A percentile compares a stretch with the other conserved stretches of the same genome.
phyloP scores from a whole-genome alignment of 805 yeast species.

The Lachancea kluyveri region DNA sequence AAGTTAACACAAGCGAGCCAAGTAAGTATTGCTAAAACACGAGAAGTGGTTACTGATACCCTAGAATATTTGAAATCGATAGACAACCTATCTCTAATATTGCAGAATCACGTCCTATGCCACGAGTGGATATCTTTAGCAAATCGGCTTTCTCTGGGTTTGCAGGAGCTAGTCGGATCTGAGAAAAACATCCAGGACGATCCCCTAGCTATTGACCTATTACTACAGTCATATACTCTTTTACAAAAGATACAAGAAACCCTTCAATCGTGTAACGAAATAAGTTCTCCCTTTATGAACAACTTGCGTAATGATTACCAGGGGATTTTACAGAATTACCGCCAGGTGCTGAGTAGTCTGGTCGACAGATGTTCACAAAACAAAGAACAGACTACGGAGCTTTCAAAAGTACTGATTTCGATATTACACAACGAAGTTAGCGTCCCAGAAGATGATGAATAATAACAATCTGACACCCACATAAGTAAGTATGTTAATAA shows the following conservation, averaged over 20 bases:
- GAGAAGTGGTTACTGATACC: constrained; percentile 20
- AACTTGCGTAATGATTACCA: constrained; percentile 27
- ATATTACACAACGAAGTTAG: too few species aligned
- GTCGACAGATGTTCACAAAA: constrained; percentile 21
- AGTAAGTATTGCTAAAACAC: constrained; percentile 18
- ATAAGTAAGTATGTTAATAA: too few species aligned
- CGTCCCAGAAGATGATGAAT: too few species aligned
- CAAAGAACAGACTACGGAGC: constrained; percentile 8
- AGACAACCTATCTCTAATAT: constrained; percentile 16
- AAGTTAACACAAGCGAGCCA: constrained; percentile 17
- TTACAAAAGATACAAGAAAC: constrained; percentile 3
- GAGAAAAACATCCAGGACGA: constrained; percentile 1
- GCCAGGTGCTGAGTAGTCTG: constrained; percentile 23
- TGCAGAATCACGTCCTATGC: constrained; percentile 15
- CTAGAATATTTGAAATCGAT: constrained; percentile 23
- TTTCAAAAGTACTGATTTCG: constrained; percentile 13
- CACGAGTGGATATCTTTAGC: constrained; percentile 15
- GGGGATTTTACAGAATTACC: constrained; percentile 25
- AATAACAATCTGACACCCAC: too few species aligned
- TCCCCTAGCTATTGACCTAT: too few species aligned
- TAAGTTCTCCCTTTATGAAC: constrained; percentile 23
- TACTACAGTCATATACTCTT: background rate
- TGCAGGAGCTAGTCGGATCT: constrained; percentile 23
- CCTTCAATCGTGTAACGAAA: too few species aligned
- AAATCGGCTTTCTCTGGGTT: constrained; percentile 18